Base-by-base conservation (phyloP, 495 filamentous ascomycete genomes). In the Talaromyces borbonicus region DNA sequence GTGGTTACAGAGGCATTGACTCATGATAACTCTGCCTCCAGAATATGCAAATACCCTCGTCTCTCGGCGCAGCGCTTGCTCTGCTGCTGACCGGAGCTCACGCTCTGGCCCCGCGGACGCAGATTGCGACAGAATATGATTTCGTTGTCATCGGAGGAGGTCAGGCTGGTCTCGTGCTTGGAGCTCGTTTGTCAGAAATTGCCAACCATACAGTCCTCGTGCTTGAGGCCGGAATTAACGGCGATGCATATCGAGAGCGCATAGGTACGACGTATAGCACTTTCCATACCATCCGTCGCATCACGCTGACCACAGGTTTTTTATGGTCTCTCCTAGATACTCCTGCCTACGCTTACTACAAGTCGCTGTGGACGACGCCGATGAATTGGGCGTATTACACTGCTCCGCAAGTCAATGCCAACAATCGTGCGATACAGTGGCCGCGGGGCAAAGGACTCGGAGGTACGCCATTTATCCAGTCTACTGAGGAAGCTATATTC, bases 141-240 rank as follows among this genome's bases (percentile, higher is more conserved):
- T 74, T 72, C 53, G 57, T 76, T 33, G 59, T 74, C 37, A 60
- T 69, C 5, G 70, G 72, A 11, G 70, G 68, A 18, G 60, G 67
- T 50, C 50, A 63, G 52, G 48, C 63, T 43, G 58, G 67, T 54
- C 60, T 66, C 18, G 56, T 61, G 9, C 31, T 60, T 18, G 56
- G 54, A 25, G 50, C 37, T 16, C 55, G 56, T 12, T 38, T 58
- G 19, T 57, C 54, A 7, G 51, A 60, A 47, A 47, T 60, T 24
- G 40, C 46, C 6, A 60, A 58, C 49, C 55, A 65, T 27, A 61
- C 50, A 8, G 65, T 71, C 1, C 60, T 72, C 14, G 65, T 71
- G 19, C 54, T 74, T 0, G 69, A 72, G 48, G 59, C 70, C 4
- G 69, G 70, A 3, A 57, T 48, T 4, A 51, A 58, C 53, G 60